Percentiles rank a stretch among this genome's conserved stretches.
Conservation (phyloP, 495 filamentous ascomycete species). For the Penicillium tannophilum region DNA sequence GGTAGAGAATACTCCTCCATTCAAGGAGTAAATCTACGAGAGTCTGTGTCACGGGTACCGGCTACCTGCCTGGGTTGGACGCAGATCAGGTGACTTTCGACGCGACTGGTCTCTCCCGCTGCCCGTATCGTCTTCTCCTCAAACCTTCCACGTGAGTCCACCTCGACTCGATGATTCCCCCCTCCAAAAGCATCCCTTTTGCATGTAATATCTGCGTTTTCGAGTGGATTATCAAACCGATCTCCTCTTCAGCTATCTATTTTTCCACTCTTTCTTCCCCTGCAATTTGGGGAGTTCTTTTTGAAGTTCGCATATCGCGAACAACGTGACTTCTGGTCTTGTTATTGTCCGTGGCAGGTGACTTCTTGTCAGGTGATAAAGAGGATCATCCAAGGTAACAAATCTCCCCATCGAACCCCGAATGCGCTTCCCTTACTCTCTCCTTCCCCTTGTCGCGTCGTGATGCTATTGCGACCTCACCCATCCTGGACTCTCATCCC, state of each 20-base stretch:
- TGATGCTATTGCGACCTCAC: neutral
- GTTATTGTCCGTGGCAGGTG: conserved; percentile 54
- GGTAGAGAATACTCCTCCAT: neutral
- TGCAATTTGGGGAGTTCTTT: conserved; percentile 26
- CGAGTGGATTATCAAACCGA: conserved; percentile 25
- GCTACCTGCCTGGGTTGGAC: neutral
- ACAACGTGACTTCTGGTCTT: conserved; percentile 42
- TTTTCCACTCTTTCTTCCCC: conserved; percentile 20
- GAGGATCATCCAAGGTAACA: conserved; percentile 50
- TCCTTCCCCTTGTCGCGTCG: conserved; percentile 2
- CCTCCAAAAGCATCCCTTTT: conserved; percentile 35
- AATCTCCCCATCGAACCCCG: conserved; percentile 22
- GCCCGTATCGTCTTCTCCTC: conserved; percentile 19
- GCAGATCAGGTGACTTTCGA: conserved; percentile 42
- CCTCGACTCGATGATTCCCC: conserved; percentile 40
- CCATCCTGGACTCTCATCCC: conserved; percentile 11
- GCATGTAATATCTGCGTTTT: conserved; percentile 31
- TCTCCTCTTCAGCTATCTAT: conserved; percentile 15
- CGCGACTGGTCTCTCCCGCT: conserved; percentile 26
- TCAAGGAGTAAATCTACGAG: neutral
- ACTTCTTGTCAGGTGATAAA: conserved; percentile 58
- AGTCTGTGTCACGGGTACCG: neutral
- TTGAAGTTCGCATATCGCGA: conserved; percentile 27
- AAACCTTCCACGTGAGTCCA: conserved; percentile 47
- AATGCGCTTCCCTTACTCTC: conserved; percentile 8